Base-by-base conservation (phyloP, 1,284 basidiomycete genomes). In the Austroboletus novae-zelandiae region DNA sequence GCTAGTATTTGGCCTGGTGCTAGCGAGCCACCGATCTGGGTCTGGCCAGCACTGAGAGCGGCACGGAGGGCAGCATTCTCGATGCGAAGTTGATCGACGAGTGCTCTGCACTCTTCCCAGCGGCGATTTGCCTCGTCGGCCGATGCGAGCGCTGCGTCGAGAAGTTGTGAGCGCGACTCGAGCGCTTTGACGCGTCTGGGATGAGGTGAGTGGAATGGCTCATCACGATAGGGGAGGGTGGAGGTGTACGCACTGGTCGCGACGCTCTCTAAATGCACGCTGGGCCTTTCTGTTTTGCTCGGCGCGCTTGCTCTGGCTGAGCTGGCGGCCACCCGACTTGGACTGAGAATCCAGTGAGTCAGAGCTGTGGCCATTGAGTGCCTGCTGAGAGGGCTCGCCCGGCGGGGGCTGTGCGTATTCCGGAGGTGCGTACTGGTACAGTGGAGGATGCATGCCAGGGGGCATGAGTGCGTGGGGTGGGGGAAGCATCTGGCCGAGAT, bases 261-360 rank as follows among this genome's bases (percentile, higher is more conserved):
- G 74, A 34, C 89, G 81, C 65, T 92, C 89, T 55, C 89, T 72
- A 65, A 92, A 92, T 2, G 90, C 90, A 29, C 90, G 76, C 70
- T 92, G 89, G 0, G 89, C 89, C 62, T 90, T 91, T 59, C 89
- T 75, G 67, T 92, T 92, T 72, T 92, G 89, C 60, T 92, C 90
- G 34, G 90, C 90, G 11, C 89, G 80, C 65, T 91, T 91, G 64
- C 83, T 88, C 62, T 78, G 81, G 66, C 84, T 89, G 43, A 91
- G 74, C 23, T 78, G 70, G 45, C 86, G 73, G 34, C 76, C 75
- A 17, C 68, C 64, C 23, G 47, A 20, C 50, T 65, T 66, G 46
- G 8, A 0, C 29, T 23, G 1, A n/a, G n/a, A 23, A 0, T 53
- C 53, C 30, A 47, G 25, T 11, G 39, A 30, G 5, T 14, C 27